Conservation (phyloP, 768 basidiomycete genomes). For the Naematelia encephala region DNA sequence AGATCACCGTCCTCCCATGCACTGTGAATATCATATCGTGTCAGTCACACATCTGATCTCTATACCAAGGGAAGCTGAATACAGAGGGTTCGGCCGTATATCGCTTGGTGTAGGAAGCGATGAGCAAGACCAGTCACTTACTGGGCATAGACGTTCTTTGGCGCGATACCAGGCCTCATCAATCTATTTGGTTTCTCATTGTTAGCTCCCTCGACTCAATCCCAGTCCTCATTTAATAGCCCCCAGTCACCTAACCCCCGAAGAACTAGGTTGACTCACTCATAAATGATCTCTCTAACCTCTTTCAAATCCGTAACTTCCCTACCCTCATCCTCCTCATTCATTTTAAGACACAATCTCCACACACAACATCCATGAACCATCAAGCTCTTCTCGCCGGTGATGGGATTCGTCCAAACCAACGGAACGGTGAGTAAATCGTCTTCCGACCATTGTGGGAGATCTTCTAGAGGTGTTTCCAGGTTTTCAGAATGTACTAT, state of each 20-base stretch:
- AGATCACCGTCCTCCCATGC: constrained; percentile 15
- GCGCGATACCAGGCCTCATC: constrained; percentile 7
- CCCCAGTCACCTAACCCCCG: too few relatives aligned
- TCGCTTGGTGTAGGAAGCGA: not conserved
- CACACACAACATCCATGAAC: constrained; percentile 8
- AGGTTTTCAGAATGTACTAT: constrained; percentile 2
- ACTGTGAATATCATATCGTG: not conserved
- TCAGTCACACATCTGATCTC: not conserved
- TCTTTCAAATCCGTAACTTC: not conserved
- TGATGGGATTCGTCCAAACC: constrained; percentile 9
- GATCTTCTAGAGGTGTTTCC: constrained; percentile 6
- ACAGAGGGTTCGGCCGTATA: not conserved
- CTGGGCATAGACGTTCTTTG: constrained; percentile 1
- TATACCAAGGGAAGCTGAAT: not conserved
- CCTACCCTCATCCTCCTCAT: not conserved
- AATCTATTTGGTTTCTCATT: not conserved
- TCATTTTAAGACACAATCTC: not conserved
- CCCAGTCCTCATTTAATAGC: too few relatives aligned
- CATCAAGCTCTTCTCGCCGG: constrained; percentile 8
- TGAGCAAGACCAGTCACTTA: not conserved
- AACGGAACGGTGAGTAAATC: constrained; percentile 6
- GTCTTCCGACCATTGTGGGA: constrained; percentile 4
- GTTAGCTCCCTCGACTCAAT: too few relatives aligned
- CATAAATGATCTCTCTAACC: constrained; percentile 1
- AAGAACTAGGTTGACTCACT: not conserved